These are phyloP conservation scores for Leucocoprinus sp. DNA, from an alignment of 768 basidiomycete genomes.

Conservation along the genomic window DNA sequence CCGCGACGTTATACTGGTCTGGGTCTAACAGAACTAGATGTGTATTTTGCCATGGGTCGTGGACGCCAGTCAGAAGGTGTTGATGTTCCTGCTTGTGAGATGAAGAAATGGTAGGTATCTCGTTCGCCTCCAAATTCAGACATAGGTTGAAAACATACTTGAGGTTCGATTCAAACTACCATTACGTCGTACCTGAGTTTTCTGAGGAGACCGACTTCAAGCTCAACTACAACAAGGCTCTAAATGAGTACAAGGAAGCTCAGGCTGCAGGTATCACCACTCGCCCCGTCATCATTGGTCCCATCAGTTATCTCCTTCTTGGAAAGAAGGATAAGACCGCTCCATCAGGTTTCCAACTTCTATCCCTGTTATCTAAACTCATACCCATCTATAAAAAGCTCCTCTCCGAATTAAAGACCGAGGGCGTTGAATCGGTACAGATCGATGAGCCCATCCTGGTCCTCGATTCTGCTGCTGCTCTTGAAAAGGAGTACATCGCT, in stretches of 20 bases:
- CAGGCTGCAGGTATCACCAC: constrained; percentile 82
- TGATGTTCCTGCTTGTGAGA: constrained; percentile 95
- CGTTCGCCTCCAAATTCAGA: constrained; percentile 1
- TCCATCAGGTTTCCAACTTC: constrained; percentile 76
- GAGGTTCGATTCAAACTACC: constrained; percentile 99
- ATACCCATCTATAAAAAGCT: constrained; percentile 89
- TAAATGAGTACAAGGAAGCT: constrained; percentile 92
- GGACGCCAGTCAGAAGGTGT: constrained; percentile 92
- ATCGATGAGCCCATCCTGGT: constrained; percentile 96
- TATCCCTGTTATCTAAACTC: constrained; percentile 83
- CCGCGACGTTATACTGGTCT: constrained; percentile 89
- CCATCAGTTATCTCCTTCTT: constrained; percentile 89
- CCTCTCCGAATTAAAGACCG: constrained; percentile 82
- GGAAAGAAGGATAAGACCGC: constrained; percentile 88
- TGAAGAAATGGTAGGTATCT: constrained; percentile 92
- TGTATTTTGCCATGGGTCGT: constrained; percentile 99
- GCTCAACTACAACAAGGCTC: constrained; percentile 90
- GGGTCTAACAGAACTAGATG: constrained; percentile 81
- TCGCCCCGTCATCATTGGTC: constrained; percentile 93
- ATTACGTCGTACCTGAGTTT: constrained; percentile 96
- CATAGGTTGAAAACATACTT: constrained; percentile 11
- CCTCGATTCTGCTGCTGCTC: constrained; percentile 70
- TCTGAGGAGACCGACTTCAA: constrained; percentile 89
- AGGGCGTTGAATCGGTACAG: constrained; percentile 93
- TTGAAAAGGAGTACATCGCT: constrained; percentile 71